These are phyloP conservation scores for Colletotrichum camelliae DNA, from an alignment of 2,329 filamentous ascomycete genomes.

Conservation along the genomic window DNA sequence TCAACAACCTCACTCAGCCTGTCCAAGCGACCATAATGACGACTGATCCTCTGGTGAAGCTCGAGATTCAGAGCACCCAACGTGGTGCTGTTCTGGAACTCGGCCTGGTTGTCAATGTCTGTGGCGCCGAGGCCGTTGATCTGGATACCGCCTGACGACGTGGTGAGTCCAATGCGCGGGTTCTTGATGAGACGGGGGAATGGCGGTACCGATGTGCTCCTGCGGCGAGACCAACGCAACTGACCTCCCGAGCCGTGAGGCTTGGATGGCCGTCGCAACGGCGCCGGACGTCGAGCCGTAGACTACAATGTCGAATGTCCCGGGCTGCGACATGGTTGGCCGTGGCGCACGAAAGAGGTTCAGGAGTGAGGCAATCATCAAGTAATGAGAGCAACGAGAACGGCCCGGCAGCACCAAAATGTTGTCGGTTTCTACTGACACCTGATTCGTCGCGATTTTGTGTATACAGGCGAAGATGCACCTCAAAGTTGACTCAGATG, in stretches of 20 bases:
- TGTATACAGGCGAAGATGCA: not conserved
- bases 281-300: not conserved
- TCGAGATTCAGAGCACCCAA: conserved; percentile 19
- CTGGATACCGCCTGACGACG: not conserved
- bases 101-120: not conserved
- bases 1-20: conserved; percentile 17
- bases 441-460: not conserved
- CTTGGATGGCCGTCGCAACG: not conserved
- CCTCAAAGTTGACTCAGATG: not conserved
- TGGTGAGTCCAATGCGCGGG: accelerated
- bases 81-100: not conserved
- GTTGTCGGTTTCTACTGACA: not conserved
- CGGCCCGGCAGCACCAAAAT: not conserved
- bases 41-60: conserved; percentile 24
- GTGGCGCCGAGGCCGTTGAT: not conserved
- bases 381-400: not conserved
- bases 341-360: not conserved
- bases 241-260: not conserved
- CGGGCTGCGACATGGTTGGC: not conserved
- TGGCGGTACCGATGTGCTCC: not conserved
- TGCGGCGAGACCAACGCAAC: not conserved
- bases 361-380: not conserved
- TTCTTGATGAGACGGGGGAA: accelerated
- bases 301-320: not conserved
- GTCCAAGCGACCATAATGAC: conserved; percentile 20